A percentile compares a stretch with the other conserved stretches of the same genome.
phyloP scores from a whole-genome alignment of 495 filamentous ascomycete genomes.

The Aspergillus leporis region DNA sequence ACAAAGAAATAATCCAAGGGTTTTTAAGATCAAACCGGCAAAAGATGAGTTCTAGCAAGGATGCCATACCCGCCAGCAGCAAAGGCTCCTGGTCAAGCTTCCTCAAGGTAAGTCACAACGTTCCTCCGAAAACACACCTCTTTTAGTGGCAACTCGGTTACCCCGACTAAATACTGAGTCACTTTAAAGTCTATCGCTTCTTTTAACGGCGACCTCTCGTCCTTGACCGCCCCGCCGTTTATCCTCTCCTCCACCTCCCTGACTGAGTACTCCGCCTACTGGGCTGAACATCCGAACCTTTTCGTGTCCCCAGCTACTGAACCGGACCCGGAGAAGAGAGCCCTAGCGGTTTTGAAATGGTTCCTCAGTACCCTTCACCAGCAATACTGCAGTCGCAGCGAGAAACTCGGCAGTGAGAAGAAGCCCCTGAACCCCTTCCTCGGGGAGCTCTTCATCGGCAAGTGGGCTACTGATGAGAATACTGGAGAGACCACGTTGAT shows the following conservation, averaged over 20 bases:
- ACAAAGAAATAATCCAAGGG: not conserved
- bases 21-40: not conserved
- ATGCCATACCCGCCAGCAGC: slow-evolving; percentile 40
- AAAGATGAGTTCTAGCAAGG: slow-evolving; percentile 38
- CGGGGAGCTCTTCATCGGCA: slow-evolving; percentile 87
- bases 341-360: slow-evolving; percentile 91
- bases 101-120: slow-evolving; percentile 42
- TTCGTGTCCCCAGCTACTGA: slow-evolving; percentile 87
- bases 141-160: slow-evolving; percentile 1
- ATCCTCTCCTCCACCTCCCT: slow-evolving; percentile 91
- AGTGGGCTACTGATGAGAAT: slow-evolving; percentile 73
- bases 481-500: slow-evolving; percentile 69
- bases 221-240: slow-evolving; percentile 92
- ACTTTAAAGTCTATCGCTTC: slow-evolving; percentile 78
- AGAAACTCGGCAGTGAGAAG: slow-evolving; percentile 93
- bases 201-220: slow-evolving; percentile 94
- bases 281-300: slow-evolving; percentile 87
- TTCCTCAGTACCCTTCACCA: slow-evolving; percentile 95
- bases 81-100: slow-evolving; percentile 57
- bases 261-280: slow-evolving; percentile 94
- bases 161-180: not conserved
- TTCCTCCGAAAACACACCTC: not conserved
- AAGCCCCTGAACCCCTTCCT: slow-evolving; percentile 93
- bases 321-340: slow-evolving; percentile 76
- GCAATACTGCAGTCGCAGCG: slow-evolving; percentile 87